Evolutionary conservation across 805 yeast genomes (phyloP).

Genomic region (Sugiyamaella mastotermitis): DNA sequence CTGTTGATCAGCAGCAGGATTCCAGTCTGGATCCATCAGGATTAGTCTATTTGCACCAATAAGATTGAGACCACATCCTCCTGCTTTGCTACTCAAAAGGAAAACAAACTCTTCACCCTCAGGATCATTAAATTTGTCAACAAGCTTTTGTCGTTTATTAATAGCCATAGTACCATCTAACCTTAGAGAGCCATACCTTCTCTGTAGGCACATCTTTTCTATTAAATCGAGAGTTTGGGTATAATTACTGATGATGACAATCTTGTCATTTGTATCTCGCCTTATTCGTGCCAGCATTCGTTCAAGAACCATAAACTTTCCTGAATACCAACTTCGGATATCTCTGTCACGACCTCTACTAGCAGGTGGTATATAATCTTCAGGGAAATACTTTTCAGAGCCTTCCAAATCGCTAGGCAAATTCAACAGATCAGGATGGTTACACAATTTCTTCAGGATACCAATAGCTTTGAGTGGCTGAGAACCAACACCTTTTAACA

Average conservation of each 20-base stretch:
- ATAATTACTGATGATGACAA: conserved; percentile 89
- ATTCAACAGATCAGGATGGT: conserved; percentile 82
- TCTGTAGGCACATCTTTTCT: conserved; percentile 74
- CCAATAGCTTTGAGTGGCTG: conserved; percentile 91
- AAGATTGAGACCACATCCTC: conserved; percentile 96
- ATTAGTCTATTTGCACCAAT: conserved; percentile 93
- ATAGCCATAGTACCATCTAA: conserved; percentile 91
- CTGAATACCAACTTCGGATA: conserved; percentile 42
- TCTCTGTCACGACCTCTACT: conserved; percentile 48
- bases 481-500: conserved; percentile 51
- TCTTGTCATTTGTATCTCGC: conserved; percentile 84
- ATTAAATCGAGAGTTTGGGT: conserved; percentile 91
- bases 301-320: conserved; percentile 79
- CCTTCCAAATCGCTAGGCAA: conserved; percentile 77
- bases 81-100: conserved; percentile 89
- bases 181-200: conserved; percentile 70
- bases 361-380: conserved; percentile 52
- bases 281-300: conserved; percentile 75
- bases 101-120: conserved; percentile 83
- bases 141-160: conserved; percentile 86
- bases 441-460: conserved; percentile 80
- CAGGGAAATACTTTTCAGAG: conserved; percentile 53
- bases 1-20: conserved; percentile 97
- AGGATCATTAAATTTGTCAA: conserved; percentile 87
- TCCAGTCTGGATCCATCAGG: conserved; percentile 92